Conservation (phyloP, 257 asterid species). For the Solanum bulbocastanum region DNA sequence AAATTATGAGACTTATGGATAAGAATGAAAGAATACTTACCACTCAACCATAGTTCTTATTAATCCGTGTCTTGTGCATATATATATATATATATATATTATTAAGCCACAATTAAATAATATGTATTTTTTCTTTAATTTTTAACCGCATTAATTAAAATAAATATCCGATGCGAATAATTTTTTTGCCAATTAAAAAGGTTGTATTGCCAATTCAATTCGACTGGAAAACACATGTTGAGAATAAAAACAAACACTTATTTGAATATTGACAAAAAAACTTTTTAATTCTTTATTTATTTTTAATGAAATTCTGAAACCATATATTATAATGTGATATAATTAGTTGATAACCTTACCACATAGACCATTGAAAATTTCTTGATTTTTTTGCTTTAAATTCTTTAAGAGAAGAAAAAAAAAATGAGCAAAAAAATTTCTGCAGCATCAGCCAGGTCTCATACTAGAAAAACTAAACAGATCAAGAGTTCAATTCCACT, state of each 20-base stretch:
- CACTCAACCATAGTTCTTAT: neutral
- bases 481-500: slow-evolving; percentile 18
- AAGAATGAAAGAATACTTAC: neutral
- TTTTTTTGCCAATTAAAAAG: fast-evolving
- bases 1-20: neutral
- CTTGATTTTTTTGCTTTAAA: neutral
- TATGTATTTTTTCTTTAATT: neutral
- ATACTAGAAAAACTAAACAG: slow-evolving; percentile 51
- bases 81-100: neutral
- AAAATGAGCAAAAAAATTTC: slow-evolving; percentile 48
- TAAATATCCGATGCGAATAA: neutral
- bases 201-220: neutral
- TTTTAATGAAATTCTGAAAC: neutral
- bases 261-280: neutral
- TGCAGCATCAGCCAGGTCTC: slow-evolving; percentile 81
- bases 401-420: neutral
- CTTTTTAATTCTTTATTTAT: neutral
- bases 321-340: neutral
- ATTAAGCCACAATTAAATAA: neutral
- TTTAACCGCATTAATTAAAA: neutral
- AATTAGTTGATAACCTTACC: neutral
- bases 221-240: neutral
- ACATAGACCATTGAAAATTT: neutral
- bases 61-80: neutral
- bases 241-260: neutral